Conservation (phyloP, 2,329 filamentous ascomycete genomes). For the Venturia aucupariae region DNA sequence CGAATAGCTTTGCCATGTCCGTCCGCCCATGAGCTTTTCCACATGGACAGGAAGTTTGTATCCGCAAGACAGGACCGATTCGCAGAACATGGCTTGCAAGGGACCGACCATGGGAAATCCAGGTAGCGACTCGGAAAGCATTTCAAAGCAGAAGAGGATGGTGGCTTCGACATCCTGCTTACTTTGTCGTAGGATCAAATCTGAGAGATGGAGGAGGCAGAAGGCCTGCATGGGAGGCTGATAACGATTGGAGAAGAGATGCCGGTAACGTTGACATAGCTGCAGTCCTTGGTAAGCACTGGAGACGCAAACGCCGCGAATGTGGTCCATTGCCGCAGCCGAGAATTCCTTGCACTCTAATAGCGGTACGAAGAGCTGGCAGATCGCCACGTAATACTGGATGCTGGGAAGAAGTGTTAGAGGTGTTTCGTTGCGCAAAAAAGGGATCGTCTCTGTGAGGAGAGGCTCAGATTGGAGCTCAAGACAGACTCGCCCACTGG, state of each 20-base stretch:
- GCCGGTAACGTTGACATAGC: slow-evolving; percentile 17
- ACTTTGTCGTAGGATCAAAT: slow-evolving; percentile 18
- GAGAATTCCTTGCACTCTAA: slow-evolving; percentile 18
- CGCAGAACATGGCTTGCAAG: slow-evolving; percentile 22
- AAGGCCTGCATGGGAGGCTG: slow-evolving; percentile 21
- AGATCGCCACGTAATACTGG: slow-evolving; percentile 21
- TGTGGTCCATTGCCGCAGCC: slow-evolving; percentile 15
- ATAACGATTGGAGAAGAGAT: slow-evolving; percentile 20
- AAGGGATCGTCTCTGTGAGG: neutral
- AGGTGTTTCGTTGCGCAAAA: neutral
- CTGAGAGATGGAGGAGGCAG: slow-evolving; percentile 21
- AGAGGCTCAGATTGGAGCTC: neutral
- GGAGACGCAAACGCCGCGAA: slow-evolving; percentile 17
- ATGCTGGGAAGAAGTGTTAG: slow-evolving; percentile 16
- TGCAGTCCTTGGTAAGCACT: slow-evolving; percentile 20
- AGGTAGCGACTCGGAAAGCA: slow-evolving; percentile 17
- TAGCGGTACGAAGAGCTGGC: slow-evolving; percentile 22
- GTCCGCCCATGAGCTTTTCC: slow-evolving; percentile 18
- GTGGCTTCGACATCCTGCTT: slow-evolving; percentile 14
- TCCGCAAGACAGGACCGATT: slow-evolving; percentile 17
- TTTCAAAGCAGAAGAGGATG: slow-evolving; percentile 19
- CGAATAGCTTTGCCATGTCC: slow-evolving; percentile 16
- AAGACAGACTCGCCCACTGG: neutral
- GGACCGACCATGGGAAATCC: slow-evolving; percentile 22
- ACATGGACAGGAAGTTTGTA: slow-evolving; percentile 17